Conservation (phyloP, 805 yeast genomes). For the Ogataea pignaliae region DNA sequence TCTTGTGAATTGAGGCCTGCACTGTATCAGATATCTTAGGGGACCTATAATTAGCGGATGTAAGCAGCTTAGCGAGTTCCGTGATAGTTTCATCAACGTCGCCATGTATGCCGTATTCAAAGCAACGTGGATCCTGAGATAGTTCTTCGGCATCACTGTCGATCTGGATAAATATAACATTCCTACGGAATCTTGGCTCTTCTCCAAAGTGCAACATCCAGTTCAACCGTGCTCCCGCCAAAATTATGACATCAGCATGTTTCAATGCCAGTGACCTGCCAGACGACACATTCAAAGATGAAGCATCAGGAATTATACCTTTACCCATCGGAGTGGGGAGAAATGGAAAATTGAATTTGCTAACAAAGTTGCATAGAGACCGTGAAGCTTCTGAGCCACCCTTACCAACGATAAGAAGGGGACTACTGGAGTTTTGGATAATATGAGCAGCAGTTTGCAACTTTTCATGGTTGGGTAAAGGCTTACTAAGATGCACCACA, state of each 20-base stretch:
- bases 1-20: constrained; percentile 24
- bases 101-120: constrained; percentile 32
- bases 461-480: constrained; percentile 32
- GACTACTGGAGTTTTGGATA: constrained; percentile 35
- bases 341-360: constrained; percentile 44
- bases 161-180: constrained; percentile 51
- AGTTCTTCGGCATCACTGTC: constrained; percentile 51
- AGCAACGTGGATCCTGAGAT: constrained; percentile 8
- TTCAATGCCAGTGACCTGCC: constrained; percentile 59
- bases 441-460: constrained; percentile 33
- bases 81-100: constrained; percentile 42
- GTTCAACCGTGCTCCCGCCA: constrained; percentile 64
- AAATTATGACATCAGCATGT: constrained; percentile 52
- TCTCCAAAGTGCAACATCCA: constrained; percentile 73
- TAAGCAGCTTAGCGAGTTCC: constrained; percentile 29
- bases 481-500: constrained; percentile 4
- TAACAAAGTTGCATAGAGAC: constrained; percentile 38
- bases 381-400: constrained; percentile 49
- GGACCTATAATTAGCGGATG: constrained; percentile 15
- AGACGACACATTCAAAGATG: constrained; percentile 48
- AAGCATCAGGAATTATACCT: constrained; percentile 56
- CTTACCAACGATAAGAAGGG: constrained; percentile 61
- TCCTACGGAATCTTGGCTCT: constrained; percentile 43
- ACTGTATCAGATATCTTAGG: constrained; percentile 29
- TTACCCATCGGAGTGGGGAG: constrained; percentile 80